Base-by-base conservation (phyloP, 305 asterid genomes). In the Petunia hybrid region DNA sequence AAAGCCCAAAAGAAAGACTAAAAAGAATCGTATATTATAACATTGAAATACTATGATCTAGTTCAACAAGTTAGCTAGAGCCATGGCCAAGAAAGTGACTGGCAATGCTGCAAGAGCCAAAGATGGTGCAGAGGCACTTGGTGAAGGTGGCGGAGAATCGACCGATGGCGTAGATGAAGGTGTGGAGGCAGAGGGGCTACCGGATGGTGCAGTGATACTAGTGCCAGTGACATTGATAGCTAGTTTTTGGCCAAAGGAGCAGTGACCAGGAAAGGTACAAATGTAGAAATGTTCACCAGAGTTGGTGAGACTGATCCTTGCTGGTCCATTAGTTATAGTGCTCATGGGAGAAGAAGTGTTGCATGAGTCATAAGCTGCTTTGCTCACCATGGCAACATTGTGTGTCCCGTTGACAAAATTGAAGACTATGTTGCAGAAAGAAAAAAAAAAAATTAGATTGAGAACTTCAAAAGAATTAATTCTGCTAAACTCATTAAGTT, bases 221-320 rank as follows among this genome's bases (percentile, higher is more conserved):
- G 81, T 65, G 77, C 82, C 85, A 4, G 86, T 84, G 83, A 91
- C 93, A 46, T 90, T 90, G 88, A 91, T 87, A 43, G 91, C 93
- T 70, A 93, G 82, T 85, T 82, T 92, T 78, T 91, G 92, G 41
- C 97, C 98, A 0, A 69, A 39, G 45, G 88, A 71, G 81, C 95
- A 92, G 81, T 93, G 97, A 38, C 40, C 74, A 14, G 86, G 59
- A 66, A 89, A 51, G 43, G 95, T 87, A 86, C 98, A 92, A 9
- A 87, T 84, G 80, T 88, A 93, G 86, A 80, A 84, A 78, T 93
- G 92, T 78, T 92, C 88, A 55, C 95, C 98, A 42, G 90, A 35
- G 13, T 84, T 80, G 13, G 86, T 80, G 67, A 93, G 92, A 64
- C 80, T 69, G 71, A 92, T 86, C 78, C 90, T 91, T 35, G 94